Base-by-base conservation (phyloP, 225 moss, liverwort and hornwort species). In the Lunularia cruciata region DNA sequence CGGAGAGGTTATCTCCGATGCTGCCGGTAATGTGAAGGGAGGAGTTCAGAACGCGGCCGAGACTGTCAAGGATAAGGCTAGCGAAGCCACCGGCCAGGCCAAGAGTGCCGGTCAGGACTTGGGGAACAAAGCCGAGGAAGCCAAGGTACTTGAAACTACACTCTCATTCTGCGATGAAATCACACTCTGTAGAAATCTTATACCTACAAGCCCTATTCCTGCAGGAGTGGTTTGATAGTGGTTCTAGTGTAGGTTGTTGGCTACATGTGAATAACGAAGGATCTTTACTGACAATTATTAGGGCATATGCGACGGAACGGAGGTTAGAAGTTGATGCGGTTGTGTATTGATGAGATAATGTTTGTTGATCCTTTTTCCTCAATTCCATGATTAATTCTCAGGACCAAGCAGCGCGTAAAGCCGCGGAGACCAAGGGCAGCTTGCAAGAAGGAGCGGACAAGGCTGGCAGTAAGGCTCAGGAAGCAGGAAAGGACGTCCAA, bases 41-140 rank as follows among this genome's bases (percentile, higher is more conserved):
- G 18, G 15, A 23, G 68, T 22, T 14, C n/a, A 27, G 23, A 38
- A 38, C 8, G 68, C 68, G 0, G 53, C 27, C 4, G 68, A 55
- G 6, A 56, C 5, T 13, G 38, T 40, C 11, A 55, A 68, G 40
- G 54, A 23, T 4, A 54, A 54, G 22, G 18, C 68, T 2, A 48
- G 31, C 4, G 68, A 55, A 3, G 35, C 55, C 35, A 25, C 68
- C 26, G 35, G 25, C 0, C 25, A 68, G 53, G 55, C 54, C 7
- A 68, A 68, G 68, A 54, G 68, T 22, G 37, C 68, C 3, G 18
- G 53, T 26, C 28, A 27, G 35, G 60, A 71, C 19, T 1, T 71
- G 47, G 30, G 16, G 3, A 60, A n/a, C 25, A 47, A 60, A 3
- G 71, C 71, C 6, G 22, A 48, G 35, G 48, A 39, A 5, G 27